Conservation (phyloP, 139 green algal species). For the Prasinococcaceae sp. region DNA sequence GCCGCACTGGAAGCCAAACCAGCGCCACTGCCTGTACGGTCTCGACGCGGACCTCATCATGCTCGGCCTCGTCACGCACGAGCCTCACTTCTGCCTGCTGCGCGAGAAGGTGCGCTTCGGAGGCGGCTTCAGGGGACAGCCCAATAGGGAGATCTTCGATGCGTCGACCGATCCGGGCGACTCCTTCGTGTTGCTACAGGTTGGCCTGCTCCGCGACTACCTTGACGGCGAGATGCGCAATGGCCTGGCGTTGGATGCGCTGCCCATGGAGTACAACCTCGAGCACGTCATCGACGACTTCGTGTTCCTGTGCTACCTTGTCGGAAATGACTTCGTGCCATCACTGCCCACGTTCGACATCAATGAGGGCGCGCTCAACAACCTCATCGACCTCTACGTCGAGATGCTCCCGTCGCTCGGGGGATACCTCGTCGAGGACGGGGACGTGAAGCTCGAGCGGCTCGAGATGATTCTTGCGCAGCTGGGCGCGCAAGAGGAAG, state of each 20-base stretch:
- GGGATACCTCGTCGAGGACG: constrained; percentile 68
- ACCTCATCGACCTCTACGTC: constrained; percentile 84
- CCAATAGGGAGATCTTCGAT: too few species aligned
- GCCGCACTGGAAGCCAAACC: constrained; percentile 71
- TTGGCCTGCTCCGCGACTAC: too few species aligned
- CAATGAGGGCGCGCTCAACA: constrained; percentile 73
- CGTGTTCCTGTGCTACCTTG: constrained; percentile 99
- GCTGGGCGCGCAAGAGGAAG: constrained; percentile 68
- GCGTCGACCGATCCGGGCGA: too few species aligned
- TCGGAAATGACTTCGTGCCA: constrained; percentile 97
- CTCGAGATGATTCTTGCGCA: constrained; percentile 82
- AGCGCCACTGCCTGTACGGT: constrained; percentile 86
- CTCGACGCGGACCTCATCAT: constrained; percentile 99
- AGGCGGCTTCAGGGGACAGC: too few species aligned
- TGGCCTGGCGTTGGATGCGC: too few species aligned
- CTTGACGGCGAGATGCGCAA: too few species aligned
- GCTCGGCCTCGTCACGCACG: constrained; percentile 81
- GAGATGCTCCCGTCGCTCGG: constrained; percentile 57
- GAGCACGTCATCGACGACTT: constrained; percentile 76
- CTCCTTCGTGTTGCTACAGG: constrained; percentile 3
- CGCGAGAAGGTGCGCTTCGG: too few species aligned
- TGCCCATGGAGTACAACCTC: constrained; percentile 32
- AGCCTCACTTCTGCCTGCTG: constrained; percentile 78
- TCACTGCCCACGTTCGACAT: constrained; percentile 99
- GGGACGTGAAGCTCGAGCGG: constrained; percentile 54